Evolutionary conservation across 2,329 filamentous ascomycete genomes (phyloP).

Genomic region (Penicillium oxalicum): DNA sequence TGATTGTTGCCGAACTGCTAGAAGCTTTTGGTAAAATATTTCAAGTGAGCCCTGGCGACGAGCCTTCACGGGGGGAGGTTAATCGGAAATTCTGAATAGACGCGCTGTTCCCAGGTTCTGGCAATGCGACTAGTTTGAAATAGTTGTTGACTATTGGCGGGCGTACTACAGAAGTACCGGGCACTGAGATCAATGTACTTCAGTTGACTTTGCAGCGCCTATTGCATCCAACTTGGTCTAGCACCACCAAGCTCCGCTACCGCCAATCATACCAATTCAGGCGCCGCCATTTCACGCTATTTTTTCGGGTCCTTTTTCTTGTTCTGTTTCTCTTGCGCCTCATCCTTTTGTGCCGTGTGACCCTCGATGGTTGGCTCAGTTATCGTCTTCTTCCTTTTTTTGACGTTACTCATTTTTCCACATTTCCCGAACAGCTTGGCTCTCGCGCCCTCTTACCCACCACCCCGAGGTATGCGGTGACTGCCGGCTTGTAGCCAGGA

Average conservation of each 20-base stretch:
- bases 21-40: no score
- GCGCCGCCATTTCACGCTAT: not conserved
- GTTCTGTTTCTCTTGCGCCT: not conserved
- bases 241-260: not conserved
- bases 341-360: not conserved
- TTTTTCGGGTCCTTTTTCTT: not conserved
- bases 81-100: no score
- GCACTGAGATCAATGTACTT: not conserved
- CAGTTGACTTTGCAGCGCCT: not conserved
- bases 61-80: no score
- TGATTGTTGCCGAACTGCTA: constrained; percentile 4
- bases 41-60: no score
- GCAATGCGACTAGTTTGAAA: no score
- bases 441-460: constrained; percentile 1
- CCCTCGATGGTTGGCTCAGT: no score
- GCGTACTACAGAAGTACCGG: no score
- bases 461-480: constrained; percentile 14
- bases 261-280: constrained; percentile 1
- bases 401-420: not conserved
- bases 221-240: constrained; percentile 3
- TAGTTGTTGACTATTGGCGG: no score
- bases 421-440: not conserved
- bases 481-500: constrained; percentile 26
- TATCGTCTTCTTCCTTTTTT: not conserved
- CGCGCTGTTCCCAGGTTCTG: no score